Evolutionary conservation across 176 grass and related monocot genomes (phyloP).

Genomic region (Musa acuminata): DNA sequence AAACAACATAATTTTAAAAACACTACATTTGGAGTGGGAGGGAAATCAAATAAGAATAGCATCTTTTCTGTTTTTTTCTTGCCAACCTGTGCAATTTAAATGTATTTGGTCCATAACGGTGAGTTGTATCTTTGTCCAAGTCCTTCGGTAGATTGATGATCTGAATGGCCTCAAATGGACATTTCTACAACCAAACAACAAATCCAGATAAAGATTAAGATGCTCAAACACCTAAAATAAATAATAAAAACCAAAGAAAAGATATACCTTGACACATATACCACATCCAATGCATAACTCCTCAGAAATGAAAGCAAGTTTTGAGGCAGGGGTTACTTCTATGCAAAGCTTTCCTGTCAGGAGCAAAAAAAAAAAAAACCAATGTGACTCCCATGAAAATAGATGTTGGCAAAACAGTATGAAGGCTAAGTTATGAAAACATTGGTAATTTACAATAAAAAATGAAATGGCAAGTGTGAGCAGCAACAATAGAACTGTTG

Average conservation of each 20-base stretch:
- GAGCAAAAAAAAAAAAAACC: background rate
- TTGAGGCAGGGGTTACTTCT: conserved; percentile 55
- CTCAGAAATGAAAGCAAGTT: conserved; percentile 71
- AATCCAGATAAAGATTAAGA: conserved; percentile 14
- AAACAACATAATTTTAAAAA: background rate
- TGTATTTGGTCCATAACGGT: conserved; percentile 79
- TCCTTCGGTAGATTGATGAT: conserved; percentile 76
- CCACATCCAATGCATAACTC: conserved; percentile 79
- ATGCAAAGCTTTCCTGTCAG: conserved; percentile 66
- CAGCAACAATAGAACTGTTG: no score
- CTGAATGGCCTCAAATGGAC: conserved; percentile 78
- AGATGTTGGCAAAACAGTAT: background rate
- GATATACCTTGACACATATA: conserved; percentile 79
- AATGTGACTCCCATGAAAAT: background rate
- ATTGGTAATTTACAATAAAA: background rate
- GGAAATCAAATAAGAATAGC: background rate
- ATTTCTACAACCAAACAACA: conserved; percentile 42
- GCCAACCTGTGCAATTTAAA: conserved; percentile 74
- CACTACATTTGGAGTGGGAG: background rate
- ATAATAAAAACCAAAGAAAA: conserved; percentile 1
- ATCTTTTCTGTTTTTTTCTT: background rate
- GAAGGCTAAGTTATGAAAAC: background rate
- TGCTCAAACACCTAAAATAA: background rate
- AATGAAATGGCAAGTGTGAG: background rate
- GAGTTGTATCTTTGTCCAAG: conserved; percentile 71